phyloP scores from a whole-genome alignment of 2,329 filamentous ascomycete species.

The Pestalotiopsis sp. region DNA sequence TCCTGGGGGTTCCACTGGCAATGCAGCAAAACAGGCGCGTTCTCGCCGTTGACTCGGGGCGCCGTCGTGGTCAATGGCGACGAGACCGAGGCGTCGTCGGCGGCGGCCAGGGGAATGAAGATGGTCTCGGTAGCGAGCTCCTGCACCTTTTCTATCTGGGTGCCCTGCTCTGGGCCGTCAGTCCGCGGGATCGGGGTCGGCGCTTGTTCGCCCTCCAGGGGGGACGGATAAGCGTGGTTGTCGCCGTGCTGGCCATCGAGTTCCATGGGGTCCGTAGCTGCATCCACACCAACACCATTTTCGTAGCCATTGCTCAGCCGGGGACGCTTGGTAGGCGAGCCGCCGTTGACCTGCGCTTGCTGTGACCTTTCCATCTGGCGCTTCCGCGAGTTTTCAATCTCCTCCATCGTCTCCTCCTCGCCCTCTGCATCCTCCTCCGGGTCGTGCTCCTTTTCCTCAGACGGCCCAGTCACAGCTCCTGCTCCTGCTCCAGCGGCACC shows the following conservation, averaged over 20 bases:
- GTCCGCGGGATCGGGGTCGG: slow-evolving; percentile 57
- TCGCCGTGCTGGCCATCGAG: slow-evolving; percentile 51
- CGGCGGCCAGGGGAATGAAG: slow-evolving; percentile 57
- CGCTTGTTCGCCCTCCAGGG: slow-evolving; percentile 59
- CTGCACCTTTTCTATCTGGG: slow-evolving; percentile 65
- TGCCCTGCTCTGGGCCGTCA: slow-evolving; percentile 65
- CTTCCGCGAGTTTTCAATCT: slow-evolving; percentile 52
- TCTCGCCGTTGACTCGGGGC: slow-evolving; percentile 44
- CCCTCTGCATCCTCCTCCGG: slow-evolving; percentile 38
- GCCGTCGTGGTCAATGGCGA: slow-evolving; percentile 37
- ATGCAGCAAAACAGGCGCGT: slow-evolving; percentile 64
- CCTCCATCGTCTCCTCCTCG: slow-evolving; percentile 36
- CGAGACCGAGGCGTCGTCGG: slow-evolving; percentile 38
- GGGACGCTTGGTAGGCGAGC: slow-evolving; percentile 60
- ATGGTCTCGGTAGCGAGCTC: slow-evolving; percentile 63
- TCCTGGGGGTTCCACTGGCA: slow-evolving; percentile 71
- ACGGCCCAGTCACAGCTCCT: background rate
- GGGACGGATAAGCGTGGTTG: slow-evolving; percentile 68
- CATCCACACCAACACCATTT: slow-evolving; percentile 48
- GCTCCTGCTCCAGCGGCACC: slow-evolving; percentile 8
- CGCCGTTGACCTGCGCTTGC: slow-evolving; percentile 51
- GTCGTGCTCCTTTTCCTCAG: slow-evolving; percentile 31
- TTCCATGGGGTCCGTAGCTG: slow-evolving; percentile 62
- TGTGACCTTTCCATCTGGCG: slow-evolving; percentile 48
- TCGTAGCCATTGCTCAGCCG: slow-evolving; percentile 66